Evolutionary conservation across 805 yeast species (phyloP).

Genomic region (Spathaspora arborariae): DNA sequence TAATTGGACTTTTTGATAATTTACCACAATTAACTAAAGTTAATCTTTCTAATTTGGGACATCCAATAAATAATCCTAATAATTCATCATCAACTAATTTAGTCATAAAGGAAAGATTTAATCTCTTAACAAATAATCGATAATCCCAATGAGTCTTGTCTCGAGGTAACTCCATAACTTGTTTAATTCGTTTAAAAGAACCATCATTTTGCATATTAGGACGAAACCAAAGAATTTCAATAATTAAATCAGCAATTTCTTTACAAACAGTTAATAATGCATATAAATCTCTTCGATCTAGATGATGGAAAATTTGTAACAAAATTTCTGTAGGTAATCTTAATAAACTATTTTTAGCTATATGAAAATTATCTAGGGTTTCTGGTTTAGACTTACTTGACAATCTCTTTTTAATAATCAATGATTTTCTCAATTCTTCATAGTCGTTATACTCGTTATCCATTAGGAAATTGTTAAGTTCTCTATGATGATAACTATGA

Average conservation of each 20-base stretch:
- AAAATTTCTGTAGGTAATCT: constrained; percentile 59
- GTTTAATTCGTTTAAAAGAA: constrained; percentile 50
- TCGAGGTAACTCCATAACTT: constrained; percentile 50
- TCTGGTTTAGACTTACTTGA: constrained; percentile 11
- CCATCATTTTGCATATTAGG: constrained; percentile 59
- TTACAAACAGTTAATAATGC: constrained; percentile 70
- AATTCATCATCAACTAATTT: constrained; percentile 62
- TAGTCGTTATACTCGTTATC: constrained; percentile 33
- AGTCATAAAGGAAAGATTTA: constrained; percentile 76
- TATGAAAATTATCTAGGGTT: background rate
- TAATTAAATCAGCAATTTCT: constrained; percentile 72
- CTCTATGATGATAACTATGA: background rate
- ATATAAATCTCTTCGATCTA: constrained; percentile 60
- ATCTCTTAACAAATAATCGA: constrained; percentile 65
- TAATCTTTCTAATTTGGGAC: constrained; percentile 76
- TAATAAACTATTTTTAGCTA: constrained; percentile 32
- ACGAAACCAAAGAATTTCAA: constrained; percentile 84
- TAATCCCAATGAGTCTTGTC: constrained; percentile 60
- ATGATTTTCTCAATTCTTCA: constrained; percentile 31
- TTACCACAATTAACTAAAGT: constrained; percentile 78
- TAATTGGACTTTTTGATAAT: constrained; percentile 58
- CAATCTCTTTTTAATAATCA: constrained; percentile 24
- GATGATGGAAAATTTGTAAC: constrained; percentile 60
- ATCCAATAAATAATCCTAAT: constrained; percentile 57
- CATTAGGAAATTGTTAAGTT: constrained; percentile 22